Base-by-base conservation (phyloP, 2,329 filamentous ascomycete genomes). In the Pseudopithomyces maydicus region DNA sequence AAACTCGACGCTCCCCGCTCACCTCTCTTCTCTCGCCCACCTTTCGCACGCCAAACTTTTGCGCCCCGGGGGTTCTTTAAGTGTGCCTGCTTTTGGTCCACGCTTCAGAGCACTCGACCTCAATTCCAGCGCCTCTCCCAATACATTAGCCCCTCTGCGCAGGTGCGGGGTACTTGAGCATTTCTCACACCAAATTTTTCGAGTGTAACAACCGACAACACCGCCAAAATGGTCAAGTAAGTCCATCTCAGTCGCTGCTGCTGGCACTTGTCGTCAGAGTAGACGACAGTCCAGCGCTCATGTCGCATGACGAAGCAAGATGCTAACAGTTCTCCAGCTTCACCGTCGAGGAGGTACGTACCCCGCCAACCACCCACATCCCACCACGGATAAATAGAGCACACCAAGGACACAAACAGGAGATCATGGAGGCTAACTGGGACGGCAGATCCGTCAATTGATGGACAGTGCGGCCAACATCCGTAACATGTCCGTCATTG, bases 191-290 rank as follows among this genome's bases (percentile, higher is more conserved):
- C 65, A 67, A 63, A 74, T 71, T 73, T 74, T 74, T 73, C 59
- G 58, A 70, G 65, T 62, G 69, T 62, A 67, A 73, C 59, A 65
- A 58, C 58, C 49, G 56, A 58, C 67, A 90, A 87, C 79, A 91
- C 92, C 91, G 92, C 84, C 90, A 97, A 92, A 81, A 99, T 99
- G 95, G 95, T 99, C 81, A 97, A 98, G 93, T 97, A 90, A 90
- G 93, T 94, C 54, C 60, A 59, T 56, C 41, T 58, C 55, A 14
- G 54, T 44, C 51, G 17, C 36, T 49, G 19, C 36, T 32, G 39
- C 23, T 45, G 22, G 36, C 45, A 22, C 22, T 41, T 42, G 22
- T 33, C 55, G 42, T 29, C 55, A 41, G 39, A 20, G 52, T 23
- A 41, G 41, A 29, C 17, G 2, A 7, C 22, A 12, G 6, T 44